Evolutionary conservation across 345 rosid genomes (phyloP).

Genomic region (Rhodamnia rubescens): DNA sequence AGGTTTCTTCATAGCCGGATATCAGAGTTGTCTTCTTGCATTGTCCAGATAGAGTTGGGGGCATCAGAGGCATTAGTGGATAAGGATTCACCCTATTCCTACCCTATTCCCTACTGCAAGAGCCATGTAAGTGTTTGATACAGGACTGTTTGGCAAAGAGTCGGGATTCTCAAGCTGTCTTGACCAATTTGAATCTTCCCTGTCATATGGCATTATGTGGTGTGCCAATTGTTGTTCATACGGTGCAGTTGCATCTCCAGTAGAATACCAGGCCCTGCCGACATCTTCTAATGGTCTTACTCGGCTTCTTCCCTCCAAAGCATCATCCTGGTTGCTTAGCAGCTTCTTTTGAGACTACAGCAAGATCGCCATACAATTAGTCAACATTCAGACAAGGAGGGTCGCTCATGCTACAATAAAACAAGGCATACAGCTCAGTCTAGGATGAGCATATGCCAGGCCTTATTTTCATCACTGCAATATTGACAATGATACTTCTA

Average conservation of each 20-base stretch:
- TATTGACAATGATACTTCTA: neutral
- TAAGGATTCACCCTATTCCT: slow-evolving; percentile 40
- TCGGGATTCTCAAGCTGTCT: slow-evolving; percentile 41
- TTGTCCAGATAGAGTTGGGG: slow-evolving; percentile 37
- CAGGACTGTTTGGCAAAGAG: slow-evolving; percentile 33
- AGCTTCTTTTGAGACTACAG: neutral
- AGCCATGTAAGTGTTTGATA: slow-evolving; percentile 30
- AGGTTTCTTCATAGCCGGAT: slow-evolving; percentile 40
- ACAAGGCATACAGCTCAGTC: neutral
- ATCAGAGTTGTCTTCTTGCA: slow-evolving; percentile 29
- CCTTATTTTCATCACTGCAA: neutral
- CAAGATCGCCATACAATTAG: neutral
- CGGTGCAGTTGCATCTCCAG: slow-evolving; percentile 21
- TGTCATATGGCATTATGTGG: slow-evolving; percentile 15
- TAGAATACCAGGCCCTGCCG: slow-evolving; percentile 33
- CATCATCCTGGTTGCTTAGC: neutral
- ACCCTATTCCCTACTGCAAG: slow-evolving; percentile 37
- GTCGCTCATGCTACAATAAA: neutral
- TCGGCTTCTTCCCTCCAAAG: slow-evolving; percentile 24
- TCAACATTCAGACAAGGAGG: neutral
- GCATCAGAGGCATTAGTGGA: slow-evolving; percentile 38
- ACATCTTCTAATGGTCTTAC: slow-evolving; percentile 18
- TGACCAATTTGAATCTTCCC: slow-evolving; percentile 31
- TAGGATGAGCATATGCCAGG: neutral
- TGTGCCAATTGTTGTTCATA: slow-evolving; percentile 24